Evolutionary conservation across 371 early-diverging fungal species (phyloP).

Genomic region (Mucor piriformis): DNA sequence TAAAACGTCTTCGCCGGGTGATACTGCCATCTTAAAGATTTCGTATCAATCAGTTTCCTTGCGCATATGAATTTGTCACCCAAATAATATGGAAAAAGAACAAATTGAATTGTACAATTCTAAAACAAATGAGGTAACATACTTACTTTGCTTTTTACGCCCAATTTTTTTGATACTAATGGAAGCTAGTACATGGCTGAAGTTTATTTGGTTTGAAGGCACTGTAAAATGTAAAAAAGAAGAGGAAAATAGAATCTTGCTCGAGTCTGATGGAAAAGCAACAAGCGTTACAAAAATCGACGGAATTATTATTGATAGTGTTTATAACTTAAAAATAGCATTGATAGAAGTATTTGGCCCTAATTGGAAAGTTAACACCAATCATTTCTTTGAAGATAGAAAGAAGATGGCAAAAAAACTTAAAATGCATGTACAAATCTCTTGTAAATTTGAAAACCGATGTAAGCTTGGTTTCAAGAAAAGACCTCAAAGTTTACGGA

Average conservation of each 20-base stretch:
- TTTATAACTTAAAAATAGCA: conserved; percentile 7
- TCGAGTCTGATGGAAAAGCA: background rate
- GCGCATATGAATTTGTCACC: too few relatives aligned
- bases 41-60: too few relatives aligned
- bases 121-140: background rate
- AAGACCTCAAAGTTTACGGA: conserved; percentile 7
- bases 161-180: background rate
- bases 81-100: background rate
- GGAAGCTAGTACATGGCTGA: background rate
- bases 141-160: background rate
- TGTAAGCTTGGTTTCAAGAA: background rate
- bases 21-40: too few relatives aligned
- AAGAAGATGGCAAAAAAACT: conserved; percentile 12
- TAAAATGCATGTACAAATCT: conserved; percentile 2
- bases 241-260: conserved; percentile 2
- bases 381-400: conserved; percentile 12
- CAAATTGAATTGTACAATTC: background rate
- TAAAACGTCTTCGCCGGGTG: too few relatives aligned
- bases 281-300: conserved; percentile 8
- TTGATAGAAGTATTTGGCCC: conserved; percentile 15
- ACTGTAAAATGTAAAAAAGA: conserved; percentile 10
- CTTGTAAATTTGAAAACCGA: background rate
- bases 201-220: background rate
- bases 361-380: conserved; percentile 14
- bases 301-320: conserved; percentile 3